Base-by-base conservation (phyloP, 202 grass and related monocot species). In the Musa balbisiana region DNA sequence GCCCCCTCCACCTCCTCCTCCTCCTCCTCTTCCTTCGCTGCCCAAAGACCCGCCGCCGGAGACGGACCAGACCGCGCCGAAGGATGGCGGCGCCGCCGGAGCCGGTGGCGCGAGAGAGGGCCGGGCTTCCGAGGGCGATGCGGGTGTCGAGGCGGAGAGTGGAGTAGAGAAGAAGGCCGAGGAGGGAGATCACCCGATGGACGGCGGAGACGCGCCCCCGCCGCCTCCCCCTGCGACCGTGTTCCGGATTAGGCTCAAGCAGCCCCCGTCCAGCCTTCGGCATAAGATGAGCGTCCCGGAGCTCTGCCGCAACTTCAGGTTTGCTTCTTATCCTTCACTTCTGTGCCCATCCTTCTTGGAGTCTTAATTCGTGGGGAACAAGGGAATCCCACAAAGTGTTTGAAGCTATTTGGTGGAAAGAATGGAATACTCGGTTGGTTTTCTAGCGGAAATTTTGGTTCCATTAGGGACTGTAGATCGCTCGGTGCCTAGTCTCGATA, bases 291-390 rank as follows among this genome's bases (percentile, higher is more conserved):
- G 79, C 64, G 91, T 99, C 72, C 91, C 95, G 0, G 89, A 99
- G 79, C 91, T 99, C 0, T 94, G 95, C 84, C 86, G 95, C 75
- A 92, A 99, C 73, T 99, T 99, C 89, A 99, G 91, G 95, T 98
- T 23, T 23, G 54, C 13, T 29, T 19, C n/a, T 51, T 12, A 77
- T 50, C n/a, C 66, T 22, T 73, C 52, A 8, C 13, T 29, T 52
- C 43, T 10, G 51, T 20, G 23, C 26, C 10, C 29, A 17, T 62
- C 23, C 13, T 50, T 11, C 5, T 10, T 62, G 16, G 53, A 11
- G 10, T 12, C 73, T 62, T 75, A 27, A 59, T 75, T 16, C 58
- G 53, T 14, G 64, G 64, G 3, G 55, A 58, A 58, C 17, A 58
- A 67, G 13, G 25, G 21, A 26, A 60, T 60, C 56, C 56, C n/a